Conservation (phyloP, 106 monocot species). For the Alisma plantagoaquatica region DNA sequence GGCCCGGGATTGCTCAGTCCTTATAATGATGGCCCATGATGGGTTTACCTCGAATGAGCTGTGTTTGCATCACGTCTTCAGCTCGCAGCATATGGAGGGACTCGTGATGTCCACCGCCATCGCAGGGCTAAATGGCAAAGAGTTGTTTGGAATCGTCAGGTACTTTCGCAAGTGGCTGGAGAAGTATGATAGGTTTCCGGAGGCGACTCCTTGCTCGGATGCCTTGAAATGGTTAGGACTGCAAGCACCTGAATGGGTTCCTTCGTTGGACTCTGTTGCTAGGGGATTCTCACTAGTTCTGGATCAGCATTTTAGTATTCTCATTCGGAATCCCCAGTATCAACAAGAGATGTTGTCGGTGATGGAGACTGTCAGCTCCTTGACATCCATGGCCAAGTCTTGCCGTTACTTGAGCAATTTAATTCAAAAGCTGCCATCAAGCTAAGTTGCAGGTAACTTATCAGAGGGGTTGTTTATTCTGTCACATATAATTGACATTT, state of each 20-base stretch:
- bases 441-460: no score
- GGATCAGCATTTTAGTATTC: slow-evolving; percentile 69
- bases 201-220: slow-evolving; percentile 25
- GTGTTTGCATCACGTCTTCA: slow-evolving; percentile 82
- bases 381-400: slow-evolving; percentile 36
- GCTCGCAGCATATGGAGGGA: slow-evolving; percentile 28
- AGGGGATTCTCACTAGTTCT: slow-evolving; percentile 51
- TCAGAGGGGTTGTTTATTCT: no score
- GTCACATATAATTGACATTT: no score
- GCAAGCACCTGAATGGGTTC: slow-evolving; percentile 39
- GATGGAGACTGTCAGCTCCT: slow-evolving; percentile 21
- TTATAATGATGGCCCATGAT: slow-evolving; percentile 75
- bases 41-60: slow-evolving; percentile 53
- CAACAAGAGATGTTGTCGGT: slow-evolving; percentile 44
- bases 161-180: slow-evolving; percentile 85
- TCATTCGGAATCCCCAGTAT: slow-evolving; percentile 64
- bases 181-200: slow-evolving; percentile 74
- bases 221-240: slow-evolving; percentile 30
- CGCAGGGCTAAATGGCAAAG: slow-evolving; percentile 41
- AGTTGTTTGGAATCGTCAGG: slow-evolving; percentile 42
- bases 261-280: slow-evolving; percentile 43
- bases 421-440: slow-evolving; percentile 23
- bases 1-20: slow-evolving; percentile 44
- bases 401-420: slow-evolving; percentile 30
- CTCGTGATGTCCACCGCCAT: slow-evolving; percentile 57